Base-by-base conservation (phyloP, 1,284 basidiomycete species). In the Malassezia obtusa region DNA sequence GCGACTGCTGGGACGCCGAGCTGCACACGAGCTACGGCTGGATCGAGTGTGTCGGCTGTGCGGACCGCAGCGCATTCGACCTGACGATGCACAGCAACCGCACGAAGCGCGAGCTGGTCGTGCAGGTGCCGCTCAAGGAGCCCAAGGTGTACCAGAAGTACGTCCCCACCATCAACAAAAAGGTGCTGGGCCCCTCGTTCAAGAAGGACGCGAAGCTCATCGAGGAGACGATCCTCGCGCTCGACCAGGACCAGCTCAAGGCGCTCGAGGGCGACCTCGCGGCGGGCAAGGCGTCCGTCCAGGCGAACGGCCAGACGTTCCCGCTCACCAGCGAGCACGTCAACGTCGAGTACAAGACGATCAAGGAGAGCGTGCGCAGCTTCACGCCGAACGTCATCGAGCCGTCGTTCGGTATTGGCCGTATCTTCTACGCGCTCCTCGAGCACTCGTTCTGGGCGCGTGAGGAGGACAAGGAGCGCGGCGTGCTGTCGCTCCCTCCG, bases 11-110 rank as follows among this genome's bases (percentile, higher is more conserved):
- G 92, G 92, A 98, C 75, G 91, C 91, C 54, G 92, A 98, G 79
- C 95, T 98, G 62, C 81, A 90, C 67, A 91, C 88, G 50, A 86
- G 87, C 43, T 86, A 84, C 65, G 92, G 92, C 47, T 98, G 94
- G 94, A 92, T 89, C 58, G 94, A 98, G 77, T 98, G 92, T 75
- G 91, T 96, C 46, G 94, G 92, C n/a, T 98, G 94, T 76, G 92
- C 94, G 41, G 92, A 99, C 77, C 85, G 94, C 50, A 88, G 89
- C 10, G 94, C 94, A 26, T 98, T 95, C 77, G 94, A 98, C 63
- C 69, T 82, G 49, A 80, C 78, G n/a, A 80, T 82, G 24, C 81
- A 82, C 74, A 74, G 77, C 51, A 76, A 76, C 58, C 63, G 67
- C 50, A 77, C 76, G 15, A 76, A 77, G 64, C 79, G 77, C 55